These are phyloP conservation scores for Euptelea pleiosperma DNA, from an alignment of 164 flowering plant species.

Conservation along the genomic window DNA sequence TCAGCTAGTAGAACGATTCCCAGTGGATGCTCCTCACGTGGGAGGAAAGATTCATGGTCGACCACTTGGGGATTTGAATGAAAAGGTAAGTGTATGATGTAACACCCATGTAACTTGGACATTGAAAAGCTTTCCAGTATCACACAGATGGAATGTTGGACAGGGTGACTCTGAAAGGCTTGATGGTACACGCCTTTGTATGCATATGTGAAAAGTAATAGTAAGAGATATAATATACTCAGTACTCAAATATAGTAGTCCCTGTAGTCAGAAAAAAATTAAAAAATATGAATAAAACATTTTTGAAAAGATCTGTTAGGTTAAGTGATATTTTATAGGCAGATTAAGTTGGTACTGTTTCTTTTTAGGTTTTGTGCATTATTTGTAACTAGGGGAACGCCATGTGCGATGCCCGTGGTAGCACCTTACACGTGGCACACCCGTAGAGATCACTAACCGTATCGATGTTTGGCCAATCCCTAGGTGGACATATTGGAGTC, in stretches of 20 bases:
- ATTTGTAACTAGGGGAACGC: too few relatives aligned
- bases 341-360: too few relatives aligned
- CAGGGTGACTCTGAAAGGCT: not conserved
- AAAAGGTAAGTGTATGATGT: conserved; percentile 59
- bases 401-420: too few relatives aligned
- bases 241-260: not conserved
- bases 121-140: not conserved
- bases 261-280: too few relatives aligned
- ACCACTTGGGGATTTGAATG: conserved; percentile 84
- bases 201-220: not conserved
- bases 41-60: conserved; percentile 96
- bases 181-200: not conserved
- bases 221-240: not conserved
- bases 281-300: too few relatives aligned
- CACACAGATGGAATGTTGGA: not conserved
- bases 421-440: too few relatives aligned
- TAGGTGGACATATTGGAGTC: too few relatives aligned
- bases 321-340: too few relatives aligned
- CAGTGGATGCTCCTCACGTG: conserved; percentile 94
- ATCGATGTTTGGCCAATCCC: too few relatives aligned
- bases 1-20: conserved; percentile 95
- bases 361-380: too few relatives aligned
- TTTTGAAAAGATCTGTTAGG: too few relatives aligned
- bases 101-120: not conserved
- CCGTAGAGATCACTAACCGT: too few relatives aligned